Evolutionary conservation across 1,139 yeast species (phyloP).

Genomic region (Scheffersomyces illinoinensis): DNA sequence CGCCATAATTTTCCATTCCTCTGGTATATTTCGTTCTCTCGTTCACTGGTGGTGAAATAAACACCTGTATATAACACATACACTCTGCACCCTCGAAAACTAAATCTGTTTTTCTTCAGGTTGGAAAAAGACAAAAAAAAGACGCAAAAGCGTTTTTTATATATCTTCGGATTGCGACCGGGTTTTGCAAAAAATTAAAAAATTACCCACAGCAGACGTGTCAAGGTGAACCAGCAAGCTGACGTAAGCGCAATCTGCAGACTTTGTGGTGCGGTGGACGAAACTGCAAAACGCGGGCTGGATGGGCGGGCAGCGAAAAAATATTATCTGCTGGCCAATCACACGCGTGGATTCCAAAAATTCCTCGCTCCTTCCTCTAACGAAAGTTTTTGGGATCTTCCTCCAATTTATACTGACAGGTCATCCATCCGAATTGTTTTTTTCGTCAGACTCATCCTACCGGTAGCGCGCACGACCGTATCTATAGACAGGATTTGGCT

Average conservation of each 20-base stretch:
- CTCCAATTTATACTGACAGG: constrained; percentile 12
- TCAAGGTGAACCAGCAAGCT: background rate
- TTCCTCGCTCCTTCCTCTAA: constrained; percentile 1
- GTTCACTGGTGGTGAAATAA: background rate
- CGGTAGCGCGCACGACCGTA: constrained; percentile 14
- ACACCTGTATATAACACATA: background rate
- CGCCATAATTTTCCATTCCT: background rate
- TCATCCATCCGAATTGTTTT: constrained; percentile 1
- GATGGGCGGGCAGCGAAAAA: constrained; percentile 6
- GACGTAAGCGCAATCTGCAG: background rate
- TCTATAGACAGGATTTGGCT: background rate
- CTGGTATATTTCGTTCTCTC: background rate
- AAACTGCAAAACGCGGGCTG: constrained; percentile 1
- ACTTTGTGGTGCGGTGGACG: background rate
- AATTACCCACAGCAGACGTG: background rate
- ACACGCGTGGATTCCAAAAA: background rate
- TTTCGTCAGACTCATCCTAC: constrained; percentile 1
- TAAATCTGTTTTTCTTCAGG: background rate
- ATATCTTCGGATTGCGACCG: background rate
- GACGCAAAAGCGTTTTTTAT: constrained; percentile 12
- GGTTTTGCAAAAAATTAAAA: background rate
- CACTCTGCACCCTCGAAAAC: background rate
- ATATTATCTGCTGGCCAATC: constrained; percentile 9
- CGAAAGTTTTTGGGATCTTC: constrained; percentile 7
- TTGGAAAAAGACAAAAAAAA: constrained; percentile 8